Evolutionary conservation across 768 basidiomycete genomes (phyloP).

Genomic region (Daedalea quercina): DNA sequence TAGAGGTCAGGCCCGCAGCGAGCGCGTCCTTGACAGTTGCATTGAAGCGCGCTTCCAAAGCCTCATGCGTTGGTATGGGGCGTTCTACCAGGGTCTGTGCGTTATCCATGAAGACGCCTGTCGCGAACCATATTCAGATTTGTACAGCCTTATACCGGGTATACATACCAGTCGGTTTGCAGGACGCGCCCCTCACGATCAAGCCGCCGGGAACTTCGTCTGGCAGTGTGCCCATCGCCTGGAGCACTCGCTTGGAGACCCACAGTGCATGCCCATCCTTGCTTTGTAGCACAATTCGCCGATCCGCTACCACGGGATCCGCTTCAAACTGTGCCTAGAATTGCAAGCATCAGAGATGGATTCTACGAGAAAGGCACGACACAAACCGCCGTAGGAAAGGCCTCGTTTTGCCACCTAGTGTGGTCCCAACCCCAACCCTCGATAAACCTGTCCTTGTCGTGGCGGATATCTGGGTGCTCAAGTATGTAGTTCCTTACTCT

Average conservation of each 20-base stretch:
- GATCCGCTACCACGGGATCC: conserved; percentile 59
- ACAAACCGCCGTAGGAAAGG: conserved; percentile 67
- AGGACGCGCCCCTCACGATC: conserved; percentile 60
- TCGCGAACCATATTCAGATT: not conserved
- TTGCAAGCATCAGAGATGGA: not conserved
- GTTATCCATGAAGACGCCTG: conserved; percentile 79
- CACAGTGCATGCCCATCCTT: conserved; percentile 89
- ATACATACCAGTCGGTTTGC: conserved; percentile 62
- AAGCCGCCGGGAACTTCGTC: conserved; percentile 71
- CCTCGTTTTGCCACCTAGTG: conserved; percentile 55
- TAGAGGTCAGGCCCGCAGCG: conserved; percentile 65
- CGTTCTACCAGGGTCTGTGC: conserved; percentile 70
- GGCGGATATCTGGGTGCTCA: conserved; percentile 45
- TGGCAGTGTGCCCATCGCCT: conserved; percentile 56
- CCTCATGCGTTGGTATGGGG: conserved; percentile 56
- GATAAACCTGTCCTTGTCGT: conserved; percentile 55
- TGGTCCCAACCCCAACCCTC: conserved; percentile 92
- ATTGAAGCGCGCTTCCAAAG: conserved; percentile 55
- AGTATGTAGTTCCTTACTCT: conserved; percentile 58
- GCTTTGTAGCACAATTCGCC: conserved; percentile 72
- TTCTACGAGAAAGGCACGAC: not conserved
- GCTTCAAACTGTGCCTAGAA: conserved; percentile 62
- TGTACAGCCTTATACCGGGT: not conserved
- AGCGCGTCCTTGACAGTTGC: conserved; percentile 63
- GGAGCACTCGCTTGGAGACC: conserved; percentile 64